Percentiles rank a stretch among this genome's conserved stretches.
Evolutionary conservation across 306 rosid species (phyloP).

Genomic region (Pterocarpus santalinus): DNA sequence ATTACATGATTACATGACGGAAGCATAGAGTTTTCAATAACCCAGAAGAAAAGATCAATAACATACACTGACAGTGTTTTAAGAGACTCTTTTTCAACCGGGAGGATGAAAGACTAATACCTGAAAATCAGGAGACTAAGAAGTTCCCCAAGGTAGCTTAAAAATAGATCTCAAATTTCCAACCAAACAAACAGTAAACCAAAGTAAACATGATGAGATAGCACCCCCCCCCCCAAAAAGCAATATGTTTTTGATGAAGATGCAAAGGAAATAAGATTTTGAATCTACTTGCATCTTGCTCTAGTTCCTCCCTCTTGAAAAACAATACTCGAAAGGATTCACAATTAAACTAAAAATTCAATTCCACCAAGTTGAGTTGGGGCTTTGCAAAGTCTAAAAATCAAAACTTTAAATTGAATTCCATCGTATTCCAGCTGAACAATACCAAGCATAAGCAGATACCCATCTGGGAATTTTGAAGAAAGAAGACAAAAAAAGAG

Average conservation of each 20-base stretch:
- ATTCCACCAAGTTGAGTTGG: conserved; percentile 24
- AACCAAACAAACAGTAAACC: conserved; percentile 35
- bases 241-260: not conserved
- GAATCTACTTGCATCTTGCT: conserved; percentile 37
- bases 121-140: conserved; percentile 14
- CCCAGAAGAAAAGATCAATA: conserved; percentile 29
- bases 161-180: conserved; percentile 51
- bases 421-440: conserved; percentile 19
- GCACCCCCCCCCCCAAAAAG: not conserved
- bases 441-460: conserved; percentile 32
- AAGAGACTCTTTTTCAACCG: not conserved
- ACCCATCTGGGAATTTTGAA: conserved; percentile 30
- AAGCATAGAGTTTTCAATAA: conserved; percentile 18
- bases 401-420: conserved; percentile 38
- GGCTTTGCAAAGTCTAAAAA: conserved; percentile 34
- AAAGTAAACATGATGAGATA: conserved; percentile 36
- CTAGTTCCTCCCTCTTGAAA: conserved; percentile 8
- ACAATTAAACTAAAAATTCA: conserved; percentile 24
- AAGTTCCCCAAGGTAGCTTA: conserved; percentile 29
- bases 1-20: conserved; percentile 24
- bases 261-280: not conserved
- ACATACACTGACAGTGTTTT: conserved; percentile 1
- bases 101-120: conserved; percentile 28
- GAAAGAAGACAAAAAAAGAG: not conserved
- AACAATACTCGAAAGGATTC: not conserved